phyloP scores from a whole-genome alignment of 495 filamentous ascomycete genomes.

The Amorphotheca resinae region DNA sequence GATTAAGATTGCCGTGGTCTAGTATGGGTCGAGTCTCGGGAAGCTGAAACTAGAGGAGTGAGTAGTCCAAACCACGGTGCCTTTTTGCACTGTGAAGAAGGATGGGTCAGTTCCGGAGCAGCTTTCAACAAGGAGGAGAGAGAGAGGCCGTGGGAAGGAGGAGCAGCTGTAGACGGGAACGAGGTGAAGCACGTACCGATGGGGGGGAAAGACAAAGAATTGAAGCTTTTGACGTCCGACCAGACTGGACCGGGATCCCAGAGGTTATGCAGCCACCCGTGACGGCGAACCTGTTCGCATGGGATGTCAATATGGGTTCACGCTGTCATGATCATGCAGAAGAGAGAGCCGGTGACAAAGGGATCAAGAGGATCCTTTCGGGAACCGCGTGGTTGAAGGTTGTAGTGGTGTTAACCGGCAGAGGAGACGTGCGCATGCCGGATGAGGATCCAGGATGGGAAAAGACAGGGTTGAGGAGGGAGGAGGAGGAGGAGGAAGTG shows the following conservation, averaged over 20 bases:
- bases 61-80: conserved; percentile 1
- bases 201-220: conserved; percentile 15
- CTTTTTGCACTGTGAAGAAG: conserved; percentile 3
- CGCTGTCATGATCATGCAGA: conserved; percentile 14
- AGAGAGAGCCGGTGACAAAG: conserved; percentile 17
- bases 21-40: conserved; percentile 19
- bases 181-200: conserved; percentile 5
- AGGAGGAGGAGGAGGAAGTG: conserved; percentile 2
- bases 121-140: no score
- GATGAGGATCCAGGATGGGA: conserved; percentile 5
- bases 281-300: conserved; percentile 18
- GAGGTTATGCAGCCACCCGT: conserved; percentile 21
- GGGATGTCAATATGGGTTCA: conserved; percentile 11
- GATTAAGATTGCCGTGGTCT: conserved; percentile 11
- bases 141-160: conserved; percentile 1
- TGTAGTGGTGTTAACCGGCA: conserved; percentile 2
- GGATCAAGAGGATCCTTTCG: not conserved
- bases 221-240: conserved; percentile 17
- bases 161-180: not conserved
- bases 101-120: conserved; percentile 8
- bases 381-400: no score
- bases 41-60: conserved; percentile 16
- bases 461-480: not conserved
- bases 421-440: conserved; percentile 8
- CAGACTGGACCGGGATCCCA: conserved; percentile 11